A percentile compares a stretch with the other conserved stretches of the same genome.
Conservation (phyloP, 495 filamentous ascomycete species). For the Podospora pseudoanserina region DNA sequence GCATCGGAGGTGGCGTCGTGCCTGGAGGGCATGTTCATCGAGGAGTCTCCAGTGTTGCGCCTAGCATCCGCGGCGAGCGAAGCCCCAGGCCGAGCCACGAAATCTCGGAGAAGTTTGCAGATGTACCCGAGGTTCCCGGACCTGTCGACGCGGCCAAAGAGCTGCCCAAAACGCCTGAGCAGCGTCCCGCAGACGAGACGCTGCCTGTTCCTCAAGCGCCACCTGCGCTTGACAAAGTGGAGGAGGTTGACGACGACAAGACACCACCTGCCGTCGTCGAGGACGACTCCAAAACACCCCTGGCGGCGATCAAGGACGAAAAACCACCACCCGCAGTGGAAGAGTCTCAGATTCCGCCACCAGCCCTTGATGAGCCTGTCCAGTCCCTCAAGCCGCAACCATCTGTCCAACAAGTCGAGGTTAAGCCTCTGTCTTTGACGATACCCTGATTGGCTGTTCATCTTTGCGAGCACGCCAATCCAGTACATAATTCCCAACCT, state of each 20-base stretch:
- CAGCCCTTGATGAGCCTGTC: not conserved
- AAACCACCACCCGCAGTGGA: not conserved
- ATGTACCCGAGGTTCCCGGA: not conserved
- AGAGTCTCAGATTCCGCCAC: not conserved
- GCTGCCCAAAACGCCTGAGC: constrained; percentile 6
- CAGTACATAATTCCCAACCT: not conserved
- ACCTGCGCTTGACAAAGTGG: not conserved
- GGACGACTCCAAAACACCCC: not conserved
- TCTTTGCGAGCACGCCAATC: not conserved
- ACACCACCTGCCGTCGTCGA: not conserved
- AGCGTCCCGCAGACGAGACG: not conserved
- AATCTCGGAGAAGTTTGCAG: not conserved
- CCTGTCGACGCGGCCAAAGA: constrained; percentile 4
- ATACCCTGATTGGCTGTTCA: constrained; percentile 1
- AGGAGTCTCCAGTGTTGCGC: constrained; percentile 20
- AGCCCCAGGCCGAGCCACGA: constrained; percentile 33
- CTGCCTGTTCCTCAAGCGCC: not conserved
- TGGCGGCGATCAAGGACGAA: not conserved
- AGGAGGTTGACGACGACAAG: not conserved
- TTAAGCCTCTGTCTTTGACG: constrained; percentile 6
- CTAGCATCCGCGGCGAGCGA: constrained; percentile 26
- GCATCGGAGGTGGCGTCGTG: constrained; percentile 84
- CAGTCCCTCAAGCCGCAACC: not conserved
- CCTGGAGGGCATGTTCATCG: constrained; percentile 43
- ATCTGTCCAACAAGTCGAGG: constrained; percentile 1